Base-by-base conservation (phyloP, 2,329 filamentous ascomycete genomes). In the Stachybotrys chlorohalonatus region DNA sequence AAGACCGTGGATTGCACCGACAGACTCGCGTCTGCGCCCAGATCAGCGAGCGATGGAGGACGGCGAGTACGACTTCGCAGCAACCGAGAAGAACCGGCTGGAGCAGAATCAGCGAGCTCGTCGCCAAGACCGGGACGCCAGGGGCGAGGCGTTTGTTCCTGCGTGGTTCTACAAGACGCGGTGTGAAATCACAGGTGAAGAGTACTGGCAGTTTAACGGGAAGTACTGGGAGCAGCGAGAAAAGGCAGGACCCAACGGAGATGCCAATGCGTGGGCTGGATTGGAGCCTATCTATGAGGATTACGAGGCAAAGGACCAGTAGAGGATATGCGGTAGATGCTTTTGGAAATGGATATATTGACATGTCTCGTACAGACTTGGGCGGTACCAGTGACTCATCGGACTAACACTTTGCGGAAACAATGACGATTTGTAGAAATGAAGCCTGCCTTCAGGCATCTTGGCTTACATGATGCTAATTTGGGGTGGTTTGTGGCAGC, bases 11-110 rank as follows among this genome's bases (percentile, higher is more conserved):
- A 75, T 99, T 15, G 89, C 94, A 45, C 94, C 94, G 1, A 99
- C 94, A 0, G 94, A 99, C 69, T 95, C 93, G 1, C 81, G 94
- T n/a, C 77, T 96, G 36, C 81, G 94, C 32, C 93, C 94, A 0
- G 94, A 99, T 70, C 94, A 99, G 74, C 82, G 94, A 11, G 94
- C 94, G 2, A 99, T 99, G 94, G 94, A 99, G 69, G 92, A 97
- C 58, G 94, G 93, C n/a, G 84, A 92, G 71, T 99, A 99, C 66
- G 93, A 97, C 65, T 79, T 94, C 56, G 94, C 94, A 1, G 94
- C 93, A 0, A 83, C 82, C 6, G 94, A 99, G 76, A 99, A 99
- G 82, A 94, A 93, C 65, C 81, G 94, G 1, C 82, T 99, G 0
- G 94, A 99, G 71, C 89, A 96, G 74, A 91, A 86, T 59, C 94